A percentile compares a stretch with the other conserved stretches of the same genome.
Conservation (phyloP, 2,329 filamentous ascomycete species). For the Shiraia sp. region DNA sequence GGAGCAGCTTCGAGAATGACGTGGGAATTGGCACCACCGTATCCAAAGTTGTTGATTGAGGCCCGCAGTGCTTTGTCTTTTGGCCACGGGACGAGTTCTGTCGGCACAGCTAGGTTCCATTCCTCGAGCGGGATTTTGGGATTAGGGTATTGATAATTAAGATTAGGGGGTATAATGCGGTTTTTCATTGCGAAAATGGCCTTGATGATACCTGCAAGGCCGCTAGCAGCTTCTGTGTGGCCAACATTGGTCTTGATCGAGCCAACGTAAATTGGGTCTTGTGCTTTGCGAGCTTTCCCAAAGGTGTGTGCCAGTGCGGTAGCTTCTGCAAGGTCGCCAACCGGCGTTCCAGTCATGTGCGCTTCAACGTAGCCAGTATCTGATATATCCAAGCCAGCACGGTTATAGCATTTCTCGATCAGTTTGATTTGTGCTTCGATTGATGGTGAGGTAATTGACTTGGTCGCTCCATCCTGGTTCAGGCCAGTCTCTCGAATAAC, state of each 20-base stretch:
- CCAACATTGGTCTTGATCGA: constrained; percentile 2
- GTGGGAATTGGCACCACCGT: constrained; percentile 22
- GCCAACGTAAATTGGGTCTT: background rate
- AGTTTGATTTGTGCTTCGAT: constrained; percentile 49
- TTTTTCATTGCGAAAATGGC: constrained; percentile 39
- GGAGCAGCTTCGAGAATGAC: constrained; percentile 13
- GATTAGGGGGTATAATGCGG: constrained; percentile 27
- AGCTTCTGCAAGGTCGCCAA: constrained; percentile 43
- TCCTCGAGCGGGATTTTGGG: constrained; percentile 7
- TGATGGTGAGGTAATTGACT: constrained; percentile 20
- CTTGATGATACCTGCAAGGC: constrained; percentile 1
- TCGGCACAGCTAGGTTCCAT: constrained; percentile 4
- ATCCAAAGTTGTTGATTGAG: constrained; percentile 26
- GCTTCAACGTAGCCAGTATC: constrained; percentile 13
- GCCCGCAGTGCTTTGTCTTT: constrained; percentile 4
- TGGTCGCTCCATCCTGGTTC: constrained; percentile 10
- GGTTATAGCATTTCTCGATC: background rate
- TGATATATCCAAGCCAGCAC: background rate
- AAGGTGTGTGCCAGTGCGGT: constrained; percentile 8
- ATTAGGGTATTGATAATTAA: constrained; percentile 33
- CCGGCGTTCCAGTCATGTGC: constrained; percentile 58
- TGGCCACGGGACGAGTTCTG: constrained; percentile 6
- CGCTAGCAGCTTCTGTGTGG: constrained; percentile 1
- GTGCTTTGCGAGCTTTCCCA: background rate
- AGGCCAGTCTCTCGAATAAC: constrained; percentile 24